Conservation (phyloP, 2,329 filamentous ascomycete species). For the Harringtonia aguacate region DNA sequence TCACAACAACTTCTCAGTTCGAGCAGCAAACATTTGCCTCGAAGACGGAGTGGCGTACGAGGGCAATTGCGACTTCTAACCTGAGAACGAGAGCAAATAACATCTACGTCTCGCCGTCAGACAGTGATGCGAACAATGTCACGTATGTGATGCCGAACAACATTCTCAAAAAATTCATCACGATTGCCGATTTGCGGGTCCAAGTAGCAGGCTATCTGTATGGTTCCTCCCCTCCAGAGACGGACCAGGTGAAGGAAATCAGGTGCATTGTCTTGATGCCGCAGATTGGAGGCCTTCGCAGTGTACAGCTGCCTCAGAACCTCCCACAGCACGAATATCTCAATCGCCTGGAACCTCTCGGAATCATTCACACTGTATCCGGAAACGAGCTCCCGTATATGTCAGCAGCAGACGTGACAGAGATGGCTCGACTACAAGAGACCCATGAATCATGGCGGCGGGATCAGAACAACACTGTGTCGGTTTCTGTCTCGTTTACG, state of each 20-base stretch:
- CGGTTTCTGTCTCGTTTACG: constrained; percentile 92
- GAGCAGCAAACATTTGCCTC: constrained; percentile 97
- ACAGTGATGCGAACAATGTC: constrained; percentile 79
- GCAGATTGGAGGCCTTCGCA: constrained; percentile 86
- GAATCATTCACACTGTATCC: constrained; percentile 89
- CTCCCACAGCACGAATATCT: constrained; percentile 89
- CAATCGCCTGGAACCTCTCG: constrained; percentile 75
- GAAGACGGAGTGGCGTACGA: constrained; percentile 96
- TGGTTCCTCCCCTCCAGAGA: constrained; percentile 83
- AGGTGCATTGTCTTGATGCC: constrained; percentile 96
- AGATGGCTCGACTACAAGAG: constrained; percentile 84
- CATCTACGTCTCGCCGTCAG: constrained; percentile 95
- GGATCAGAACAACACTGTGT: constrained; percentile 79
- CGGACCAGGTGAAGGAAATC: constrained; percentile 94
- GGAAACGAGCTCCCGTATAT: constrained; percentile 95
- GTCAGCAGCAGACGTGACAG: constrained; percentile 88
- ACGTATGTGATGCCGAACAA: constrained; percentile 99
- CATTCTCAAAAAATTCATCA: constrained; percentile 95
- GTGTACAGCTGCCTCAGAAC: constrained; percentile 81
- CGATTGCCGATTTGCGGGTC: constrained; percentile 88
- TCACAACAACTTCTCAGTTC: constrained; percentile 95
- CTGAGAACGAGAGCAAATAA: constrained; percentile 90
- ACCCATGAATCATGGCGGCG: constrained; percentile 56
- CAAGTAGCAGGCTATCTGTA: constrained; percentile 96
- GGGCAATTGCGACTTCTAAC: constrained; percentile 94